Base-by-base conservation (phyloP, 1,139 yeast species). In the Yamadazyma oceani region DNA sequence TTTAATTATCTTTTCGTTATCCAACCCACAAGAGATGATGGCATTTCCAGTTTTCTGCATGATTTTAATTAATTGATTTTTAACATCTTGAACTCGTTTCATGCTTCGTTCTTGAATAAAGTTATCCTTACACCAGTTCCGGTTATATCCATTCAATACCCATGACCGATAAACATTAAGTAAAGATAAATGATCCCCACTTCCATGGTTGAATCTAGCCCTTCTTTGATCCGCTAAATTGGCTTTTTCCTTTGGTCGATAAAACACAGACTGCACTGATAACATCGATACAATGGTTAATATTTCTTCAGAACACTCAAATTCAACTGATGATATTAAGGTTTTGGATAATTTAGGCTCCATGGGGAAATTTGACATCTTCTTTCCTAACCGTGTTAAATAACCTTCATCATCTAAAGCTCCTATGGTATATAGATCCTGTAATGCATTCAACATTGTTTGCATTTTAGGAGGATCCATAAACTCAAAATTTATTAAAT, bases 301-400 rank as follows among this genome's bases (percentile, higher is more conserved):
- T 35, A 90, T 76, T 50, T 92, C 98, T 36, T 85, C 90, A 0
- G 94, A 74, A 48, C 98, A 92, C 13, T 74, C 77, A 46, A 76
- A 77, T 17, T 84, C 85, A 5, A 82, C 82, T 0, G 96, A 85
- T 17, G 80, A 73, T 35, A 92, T 74, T 36, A 94, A 64, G 0
- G 95, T 83, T 52, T 87, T 87, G 2, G 97, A 85, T 44, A 94
- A 65, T 5, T 87, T 78, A 0, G 99, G 98, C 43, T 88, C 96
- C 89, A 92, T 88, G 0, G 99, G 98, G 55, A 90, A 89, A 40
- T 85, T 86, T 0, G 97, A 88, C 95, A 94, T 85, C 48, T 78
- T 74, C 35, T 80, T 66, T 0, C 99, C 99, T 22, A 85, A 62
- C 3, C 66, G 55, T 0, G 97, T 92, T 41, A 94, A 62, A 30